A percentile compares a stretch with the other conserved stretches of the same genome.
These are phyloP conservation scores for Aspergillus nanangensis DNA, from an alignment of 495 filamentous ascomycete genomes.

Conservation along the genomic window DNA sequence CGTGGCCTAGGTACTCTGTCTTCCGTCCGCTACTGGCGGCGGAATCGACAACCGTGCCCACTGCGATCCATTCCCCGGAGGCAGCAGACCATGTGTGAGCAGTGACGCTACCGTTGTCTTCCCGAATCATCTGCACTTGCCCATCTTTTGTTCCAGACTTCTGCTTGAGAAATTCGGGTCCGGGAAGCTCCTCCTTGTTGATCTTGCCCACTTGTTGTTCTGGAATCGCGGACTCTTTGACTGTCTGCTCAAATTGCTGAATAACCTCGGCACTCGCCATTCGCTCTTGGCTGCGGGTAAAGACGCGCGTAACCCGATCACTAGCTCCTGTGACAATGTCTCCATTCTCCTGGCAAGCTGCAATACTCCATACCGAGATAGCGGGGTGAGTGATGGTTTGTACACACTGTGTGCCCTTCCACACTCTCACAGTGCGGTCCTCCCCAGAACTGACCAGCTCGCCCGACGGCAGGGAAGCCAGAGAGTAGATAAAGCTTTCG, in stretches of 20 bases:
- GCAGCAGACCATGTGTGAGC: constrained; percentile 76
- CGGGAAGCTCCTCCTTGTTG: constrained; percentile 86
- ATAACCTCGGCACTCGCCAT: constrained; percentile 56
- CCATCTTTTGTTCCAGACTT: constrained; percentile 88
- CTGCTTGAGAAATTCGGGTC: constrained; percentile 73
- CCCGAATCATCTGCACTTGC: constrained; percentile 85
- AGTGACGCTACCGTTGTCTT: constrained; percentile 71
- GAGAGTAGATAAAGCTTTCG: constrained; percentile 91
- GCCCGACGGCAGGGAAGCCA: constrained; percentile 71
- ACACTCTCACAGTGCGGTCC: constrained; percentile 86
- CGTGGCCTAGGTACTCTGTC: constrained; percentile 71
- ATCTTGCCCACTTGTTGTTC: constrained; percentile 75
- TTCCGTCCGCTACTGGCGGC: constrained; percentile 75
- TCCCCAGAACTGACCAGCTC: constrained; percentile 90
- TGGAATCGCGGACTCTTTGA: constrained; percentile 79
- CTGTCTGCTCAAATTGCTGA: constrained; percentile 71
- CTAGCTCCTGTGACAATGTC: constrained; percentile 93
- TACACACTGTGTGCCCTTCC: constrained; percentile 75
- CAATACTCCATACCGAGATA: constrained; percentile 92
- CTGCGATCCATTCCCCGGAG: constrained; percentile 69
- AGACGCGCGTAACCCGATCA: constrained; percentile 81
- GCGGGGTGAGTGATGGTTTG: constrained; percentile 98
- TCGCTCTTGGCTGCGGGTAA: constrained; percentile 69
- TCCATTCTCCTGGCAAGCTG: constrained; percentile 71
- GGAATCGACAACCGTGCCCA: constrained; percentile 91